These are phyloP conservation scores for Psidium friedrichsthalianum DNA, from an alignment of 345 rosid species.

Conservation along the genomic window DNA sequence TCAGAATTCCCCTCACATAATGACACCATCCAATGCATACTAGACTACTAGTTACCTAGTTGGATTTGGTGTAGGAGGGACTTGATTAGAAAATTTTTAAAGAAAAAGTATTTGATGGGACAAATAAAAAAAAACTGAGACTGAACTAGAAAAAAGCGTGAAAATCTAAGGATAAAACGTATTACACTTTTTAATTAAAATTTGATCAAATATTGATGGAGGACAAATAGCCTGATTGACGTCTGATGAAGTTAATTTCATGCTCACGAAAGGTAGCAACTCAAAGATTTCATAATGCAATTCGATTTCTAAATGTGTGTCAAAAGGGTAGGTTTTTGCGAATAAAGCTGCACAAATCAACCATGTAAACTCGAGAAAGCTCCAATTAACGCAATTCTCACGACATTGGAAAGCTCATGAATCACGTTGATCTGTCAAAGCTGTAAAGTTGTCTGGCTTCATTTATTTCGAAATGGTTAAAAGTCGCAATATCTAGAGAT, in stretches of 20 bases:
- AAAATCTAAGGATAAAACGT: neutral
- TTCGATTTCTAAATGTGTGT: fast-evolving
- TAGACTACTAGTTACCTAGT: neutral
- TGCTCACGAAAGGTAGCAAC: neutral
- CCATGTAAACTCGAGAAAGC: fast-evolving
- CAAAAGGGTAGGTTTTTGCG: neutral
- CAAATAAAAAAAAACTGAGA: fast-evolving
- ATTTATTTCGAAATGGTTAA: neutral
- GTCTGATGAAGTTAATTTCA: neutral
- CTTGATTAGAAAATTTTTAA: neutral
- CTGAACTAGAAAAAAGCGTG: fast-evolving
- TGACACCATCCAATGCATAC: neutral
- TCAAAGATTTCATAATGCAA: neutral
- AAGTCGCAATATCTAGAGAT: neutral
- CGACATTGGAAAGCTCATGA: neutral
- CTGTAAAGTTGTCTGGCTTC: fast-evolving
- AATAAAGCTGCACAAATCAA: fast-evolving
- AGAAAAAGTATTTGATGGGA: fast-evolving
- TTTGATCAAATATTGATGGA: neutral
- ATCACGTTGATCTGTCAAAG: fast-evolving
- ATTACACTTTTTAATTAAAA: fast-evolving
- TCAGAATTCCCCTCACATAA: neutral
- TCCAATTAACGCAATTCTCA: fast-evolving
- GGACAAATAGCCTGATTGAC: neutral
- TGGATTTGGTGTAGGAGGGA: neutral